Percentiles rank a stretch among this genome's conserved stretches.
These are phyloP conservation scores for Reutealis trisperma DNA, from an alignment of 345 rosid genomes.

Conservation along the genomic window DNA sequence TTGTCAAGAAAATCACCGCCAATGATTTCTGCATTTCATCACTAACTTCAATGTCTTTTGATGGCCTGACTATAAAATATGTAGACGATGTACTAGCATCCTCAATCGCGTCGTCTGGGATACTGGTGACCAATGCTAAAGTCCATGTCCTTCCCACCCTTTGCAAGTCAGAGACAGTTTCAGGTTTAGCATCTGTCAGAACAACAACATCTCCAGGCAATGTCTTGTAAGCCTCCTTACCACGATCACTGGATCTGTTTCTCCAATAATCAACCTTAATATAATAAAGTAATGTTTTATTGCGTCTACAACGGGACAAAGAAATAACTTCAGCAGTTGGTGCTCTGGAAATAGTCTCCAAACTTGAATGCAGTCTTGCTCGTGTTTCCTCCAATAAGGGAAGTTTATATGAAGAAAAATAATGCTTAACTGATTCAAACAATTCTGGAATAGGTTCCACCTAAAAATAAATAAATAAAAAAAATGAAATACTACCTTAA, in stretches of 20 bases:
- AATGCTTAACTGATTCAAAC: conserved; percentile 33
- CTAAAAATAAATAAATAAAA: conserved; percentile 14
- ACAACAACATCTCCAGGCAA: conserved; percentile 45
- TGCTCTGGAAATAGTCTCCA: conserved; percentile 30
- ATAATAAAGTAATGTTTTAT: conserved; percentile 11
- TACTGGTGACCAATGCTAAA: conserved; percentile 24
- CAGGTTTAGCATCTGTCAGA: conserved; percentile 38
- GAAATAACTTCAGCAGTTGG: conserved; percentile 36
- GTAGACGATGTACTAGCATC: conserved; percentile 3
- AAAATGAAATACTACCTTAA: not conserved
- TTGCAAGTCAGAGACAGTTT: conserved; percentile 36
- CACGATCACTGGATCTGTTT: conserved; percentile 24
- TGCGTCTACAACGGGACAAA: not conserved
- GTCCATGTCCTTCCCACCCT: conserved; percentile 37
- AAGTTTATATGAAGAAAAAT: conserved; percentile 29
- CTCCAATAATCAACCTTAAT: conserved; percentile 40
- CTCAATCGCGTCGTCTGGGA: conserved; percentile 3
- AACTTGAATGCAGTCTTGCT: conserved; percentile 28
- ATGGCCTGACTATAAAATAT: conserved; percentile 23
- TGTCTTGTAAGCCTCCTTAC: conserved; percentile 39
- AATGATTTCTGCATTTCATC: conserved; percentile 16
- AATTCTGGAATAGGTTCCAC: conserved; percentile 36
- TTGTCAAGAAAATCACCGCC: conserved; percentile 35
- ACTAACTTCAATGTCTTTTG: not conserved
- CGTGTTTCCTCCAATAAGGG: conserved; percentile 56